Evolutionary conservation across 148 eudicot species (phyloP), one percentile per base, ranked within the genome.

Genomic region (Camellia sinensis): DNA sequence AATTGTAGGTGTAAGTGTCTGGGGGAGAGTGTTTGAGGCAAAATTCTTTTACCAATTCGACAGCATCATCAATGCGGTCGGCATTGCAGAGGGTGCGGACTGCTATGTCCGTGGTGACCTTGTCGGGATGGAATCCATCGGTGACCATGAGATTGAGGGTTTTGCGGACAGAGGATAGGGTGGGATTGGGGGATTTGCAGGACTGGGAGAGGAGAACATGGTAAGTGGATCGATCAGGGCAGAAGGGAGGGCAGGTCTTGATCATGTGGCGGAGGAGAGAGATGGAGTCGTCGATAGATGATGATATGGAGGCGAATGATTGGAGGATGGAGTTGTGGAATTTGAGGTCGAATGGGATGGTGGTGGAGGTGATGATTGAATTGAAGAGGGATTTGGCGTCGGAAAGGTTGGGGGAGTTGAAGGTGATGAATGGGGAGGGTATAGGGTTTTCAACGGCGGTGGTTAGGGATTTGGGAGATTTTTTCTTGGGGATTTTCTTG

Each of bases 191-290:
- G 0, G 77, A 44, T 11, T 80, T 84, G 77, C 87, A 91, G 54
- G 94, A 82, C 8, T 71, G 86, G 64, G 79, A 29, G 37, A 94
- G 80, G 53, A 95, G 85, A 19, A 88, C 66, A 68, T 92, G 90
- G 83, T 87, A 92, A 13, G 98, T 83, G 61, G 88, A 90, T 1
- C 87, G 84, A 60, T 89, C 87, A 29, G 98, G 98, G 67, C 85
- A 84, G 79, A 92, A 92, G 1, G 87, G 56, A 40, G 94, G 91
- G 70, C 86, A 81, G 54, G 81, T 60, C 40, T 87, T 87, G 60
- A 82, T 77, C 94, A 92, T 92, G 78, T 90, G 84, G n/a, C 74
- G 80, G 76, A 90, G 88, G 68, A 91, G 86, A 66, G 87, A 71
- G 82, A 85, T 78, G 3, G 92, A 81, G 65, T 90, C 96, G 64